Conservation (phyloP, 805 yeast genomes). For the Myxozyma geophila region DNA sequence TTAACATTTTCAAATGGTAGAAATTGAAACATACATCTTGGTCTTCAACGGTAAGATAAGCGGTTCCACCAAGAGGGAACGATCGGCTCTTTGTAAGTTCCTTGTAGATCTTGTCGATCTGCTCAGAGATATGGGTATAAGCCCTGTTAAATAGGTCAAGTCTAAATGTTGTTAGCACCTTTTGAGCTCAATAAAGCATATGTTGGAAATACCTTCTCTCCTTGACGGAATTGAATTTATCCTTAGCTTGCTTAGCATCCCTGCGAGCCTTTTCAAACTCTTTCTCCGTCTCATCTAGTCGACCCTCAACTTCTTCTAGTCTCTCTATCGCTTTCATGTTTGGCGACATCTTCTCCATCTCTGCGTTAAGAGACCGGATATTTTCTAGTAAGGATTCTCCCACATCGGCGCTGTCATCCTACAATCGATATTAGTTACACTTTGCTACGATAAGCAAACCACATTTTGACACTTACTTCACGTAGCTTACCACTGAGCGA, state of each 20-base stretch:
- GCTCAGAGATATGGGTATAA: slow-evolving; percentile 71
- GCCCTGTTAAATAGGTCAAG: slow-evolving; percentile 67
- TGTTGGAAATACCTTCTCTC: slow-evolving; percentile 52
- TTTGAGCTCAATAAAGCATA: background rate
- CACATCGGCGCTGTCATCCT: slow-evolving; percentile 37
- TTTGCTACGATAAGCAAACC: slow-evolving; percentile 45
- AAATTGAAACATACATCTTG: slow-evolving; percentile 54
- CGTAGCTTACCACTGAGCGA: slow-evolving; percentile 52
- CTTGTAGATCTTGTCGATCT: slow-evolving; percentile 77
- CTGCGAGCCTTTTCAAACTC: slow-evolving; percentile 68
- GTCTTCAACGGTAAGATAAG: slow-evolving; percentile 81
- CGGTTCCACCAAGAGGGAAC: slow-evolving; percentile 89
- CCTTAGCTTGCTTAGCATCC: slow-evolving; percentile 58
- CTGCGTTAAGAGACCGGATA: slow-evolving; percentile 41
- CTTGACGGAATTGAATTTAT: slow-evolving; percentile 63
- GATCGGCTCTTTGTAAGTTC: slow-evolving; percentile 77
- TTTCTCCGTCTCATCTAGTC: slow-evolving; percentile 62
- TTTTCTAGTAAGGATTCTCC: slow-evolving; percentile 39
- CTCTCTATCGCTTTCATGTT: slow-evolving; percentile 80
- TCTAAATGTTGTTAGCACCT: slow-evolving; percentile 14
- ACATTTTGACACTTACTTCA: slow-evolving; percentile 40
- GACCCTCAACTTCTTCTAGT: slow-evolving; percentile 66
- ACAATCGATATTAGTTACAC: slow-evolving; percentile 28
- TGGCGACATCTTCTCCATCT: slow-evolving; percentile 62
- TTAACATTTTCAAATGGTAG: no score